Percentiles rank a stretch among this genome's conserved stretches.
phyloP scores from a whole-genome alignment of 2,329 filamentous ascomycete genomes.

The Emmonsiellopsis sp. region DNA sequence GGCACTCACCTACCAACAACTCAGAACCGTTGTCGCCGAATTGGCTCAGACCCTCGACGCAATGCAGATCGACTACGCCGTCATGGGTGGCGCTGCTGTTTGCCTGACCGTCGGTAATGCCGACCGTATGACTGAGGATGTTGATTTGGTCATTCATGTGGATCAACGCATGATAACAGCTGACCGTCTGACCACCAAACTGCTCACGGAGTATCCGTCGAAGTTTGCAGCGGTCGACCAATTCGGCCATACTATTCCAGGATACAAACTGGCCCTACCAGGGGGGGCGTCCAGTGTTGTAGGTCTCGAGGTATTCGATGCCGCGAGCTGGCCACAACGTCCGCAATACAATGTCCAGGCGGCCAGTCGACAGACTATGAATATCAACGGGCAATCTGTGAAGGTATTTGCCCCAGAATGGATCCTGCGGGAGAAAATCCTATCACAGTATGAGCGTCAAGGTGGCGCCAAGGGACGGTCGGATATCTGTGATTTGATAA shows the following conservation, averaged over 20 bases:
- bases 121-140: constrained; percentile 5
- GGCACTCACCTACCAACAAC: background rate
- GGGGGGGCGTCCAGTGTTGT: constrained; percentile 3
- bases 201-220: constrained; percentile 6
- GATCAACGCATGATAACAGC: constrained; percentile 10
- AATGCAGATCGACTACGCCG: constrained; percentile 9
- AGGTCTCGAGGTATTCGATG: constrained; percentile 10
- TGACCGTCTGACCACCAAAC: constrained; percentile 5
- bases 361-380: constrained; percentile 6
- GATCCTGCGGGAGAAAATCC: constrained; percentile 15
- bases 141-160: constrained; percentile 11
- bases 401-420: constrained; percentile 12
- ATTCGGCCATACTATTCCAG: constrained; percentile 8
- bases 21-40: constrained; percentile 2
- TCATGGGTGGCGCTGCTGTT: constrained; percentile 7
- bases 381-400: constrained; percentile 8
- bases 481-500: constrained; percentile 10
- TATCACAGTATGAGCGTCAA: constrained; percentile 13
- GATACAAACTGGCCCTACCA: constrained; percentile 6
- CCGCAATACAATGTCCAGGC: constrained; percentile 12
- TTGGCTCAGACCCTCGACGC: constrained; percentile 8
- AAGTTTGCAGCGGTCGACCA: constrained; percentile 7
- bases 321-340: constrained; percentile 11
- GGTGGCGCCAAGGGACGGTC: constrained; percentile 9
- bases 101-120: constrained; percentile 1